Base-by-base conservation (phyloP, 2,329 filamentous ascomycete genomes). In the Thermoascus crustaceus region DNA sequence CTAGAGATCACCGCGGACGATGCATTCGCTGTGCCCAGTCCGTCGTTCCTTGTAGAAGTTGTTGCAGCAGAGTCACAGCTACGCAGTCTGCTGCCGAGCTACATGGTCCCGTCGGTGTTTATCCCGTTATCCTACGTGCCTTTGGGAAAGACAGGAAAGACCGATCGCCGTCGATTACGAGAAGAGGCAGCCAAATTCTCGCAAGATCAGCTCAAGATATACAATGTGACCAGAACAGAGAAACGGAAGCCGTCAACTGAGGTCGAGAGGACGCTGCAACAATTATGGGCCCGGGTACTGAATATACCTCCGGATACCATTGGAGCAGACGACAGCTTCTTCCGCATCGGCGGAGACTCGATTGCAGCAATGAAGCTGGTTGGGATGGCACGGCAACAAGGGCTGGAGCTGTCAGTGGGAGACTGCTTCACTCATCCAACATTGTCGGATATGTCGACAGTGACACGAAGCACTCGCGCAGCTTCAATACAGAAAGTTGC, bases 361-460 rank as follows among this genome's bases (percentile, higher is more conserved):
- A 42, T 57, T 34, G 37, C 35, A 14, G 54, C 52, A 11, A 56
- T 56, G 45, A 43, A 46, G 40, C 38, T 55, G 24, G 51, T 51
- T 5, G 42, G 43, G 17, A 39, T 38, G 23, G 33, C 39, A 19
- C 39, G 47, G n/a, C 17, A 39, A 14, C 29, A 44, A 16, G 50
- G 49, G 2, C 30, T 48, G 20, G 30, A 25, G 11, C 30, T 55
- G 16, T 49, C 46, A 7, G 50, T 54, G 7, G 43, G 49, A 4
- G 43, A 53, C 11, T 39, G 54, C 6, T 51, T 54, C 35, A 30
- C 40, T 17, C 13, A 46, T 33, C 46, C 43, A 32, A 30, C 54
- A 7, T 40, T 68, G 6, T 18, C 51, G 35, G 71, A 75, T 30
- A 69, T 76, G 60, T 71, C 73, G 5, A 61, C 61, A 23, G 53